A percentile compares a stretch with the other conserved stretches of the same genome.
These are phyloP conservation scores for Kondoa malvinella DNA, from an alignment of 768 basidiomycete genomes.

Conservation along the genomic window DNA sequence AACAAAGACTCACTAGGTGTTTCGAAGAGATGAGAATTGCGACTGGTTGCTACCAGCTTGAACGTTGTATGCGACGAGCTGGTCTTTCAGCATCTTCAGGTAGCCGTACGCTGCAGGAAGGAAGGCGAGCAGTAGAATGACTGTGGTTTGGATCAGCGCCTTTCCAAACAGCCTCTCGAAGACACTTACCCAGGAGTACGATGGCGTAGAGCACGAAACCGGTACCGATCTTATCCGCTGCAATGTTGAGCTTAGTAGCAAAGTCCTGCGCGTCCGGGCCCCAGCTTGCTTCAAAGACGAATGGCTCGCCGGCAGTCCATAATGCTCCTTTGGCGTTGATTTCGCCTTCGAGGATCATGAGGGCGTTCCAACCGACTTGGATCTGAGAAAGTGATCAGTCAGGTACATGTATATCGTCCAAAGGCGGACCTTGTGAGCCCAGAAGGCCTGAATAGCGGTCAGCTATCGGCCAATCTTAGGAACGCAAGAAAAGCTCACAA, in stretches of 20 bases:
- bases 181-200: background rate
- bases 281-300: background rate
- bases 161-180: background rate
- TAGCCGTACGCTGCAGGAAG: no score
- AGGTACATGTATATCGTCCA: background rate
- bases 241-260: background rate
- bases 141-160: no score
- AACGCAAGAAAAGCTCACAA: no score
- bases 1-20: background rate
- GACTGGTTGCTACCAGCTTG: background rate
- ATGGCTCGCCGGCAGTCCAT: background rate
- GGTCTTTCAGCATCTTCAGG: background rate
- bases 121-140: no score
- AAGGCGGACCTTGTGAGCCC: background rate
- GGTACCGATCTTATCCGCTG: background rate
- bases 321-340: background rate
- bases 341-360: background rate
- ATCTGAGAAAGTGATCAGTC: background rate
- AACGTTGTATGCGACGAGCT: background rate
- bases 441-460: no score
- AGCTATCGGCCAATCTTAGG: no score
- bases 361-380: background rate
- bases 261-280: no score
- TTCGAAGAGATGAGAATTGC: background rate
- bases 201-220: background rate